Evolutionary conservation across 2,329 filamentous ascomycete species (phyloP).

Genomic region (Paraconiothyrium brasiliense): DNA sequence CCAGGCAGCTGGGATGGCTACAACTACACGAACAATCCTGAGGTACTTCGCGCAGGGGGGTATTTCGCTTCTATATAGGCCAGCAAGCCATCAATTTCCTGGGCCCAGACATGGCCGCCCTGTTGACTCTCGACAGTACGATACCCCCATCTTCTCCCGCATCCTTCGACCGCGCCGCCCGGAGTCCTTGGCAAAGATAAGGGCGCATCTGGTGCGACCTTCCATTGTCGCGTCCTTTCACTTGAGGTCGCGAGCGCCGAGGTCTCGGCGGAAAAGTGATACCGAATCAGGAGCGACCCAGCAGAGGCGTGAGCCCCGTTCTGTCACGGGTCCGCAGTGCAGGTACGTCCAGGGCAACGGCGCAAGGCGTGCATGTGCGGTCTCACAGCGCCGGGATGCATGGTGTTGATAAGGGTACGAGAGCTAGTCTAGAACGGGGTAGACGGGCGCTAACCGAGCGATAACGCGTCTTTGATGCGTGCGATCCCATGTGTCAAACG

Average conservation of each 20-base stretch:
- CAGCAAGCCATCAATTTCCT: constrained; percentile 1
- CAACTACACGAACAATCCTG: background rate
- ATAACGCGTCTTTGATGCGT: background rate
- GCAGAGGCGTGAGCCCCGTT: background rate
- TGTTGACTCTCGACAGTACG: background rate
- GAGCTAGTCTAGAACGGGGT: background rate
- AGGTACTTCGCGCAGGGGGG: background rate
- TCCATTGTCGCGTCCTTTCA: background rate
- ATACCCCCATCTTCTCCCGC: constrained; percentile 8
- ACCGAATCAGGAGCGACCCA: background rate
- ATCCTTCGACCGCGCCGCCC: constrained; percentile 6
- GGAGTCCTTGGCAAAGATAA: constrained; percentile 16
- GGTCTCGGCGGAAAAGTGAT: background rate
- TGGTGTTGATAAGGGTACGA: constrained; percentile 7
- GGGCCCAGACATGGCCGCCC: background rate
- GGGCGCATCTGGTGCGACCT: constrained; percentile 4
- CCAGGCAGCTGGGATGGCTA: background rate
- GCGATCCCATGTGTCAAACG: constrained; percentile 7
- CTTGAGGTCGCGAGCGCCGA: background rate
- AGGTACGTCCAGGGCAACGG: background rate
- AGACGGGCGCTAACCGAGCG: background rate
- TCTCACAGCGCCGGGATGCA: background rate
- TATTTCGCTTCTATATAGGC: background rate
- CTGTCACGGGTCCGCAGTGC: background rate
- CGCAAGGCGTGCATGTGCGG: background rate